Percentiles rank a stretch among this genome's conserved stretches.
Conservation (phyloP, 1,284 basidiomycete species). For the Cystobasidium sp. region DNA sequence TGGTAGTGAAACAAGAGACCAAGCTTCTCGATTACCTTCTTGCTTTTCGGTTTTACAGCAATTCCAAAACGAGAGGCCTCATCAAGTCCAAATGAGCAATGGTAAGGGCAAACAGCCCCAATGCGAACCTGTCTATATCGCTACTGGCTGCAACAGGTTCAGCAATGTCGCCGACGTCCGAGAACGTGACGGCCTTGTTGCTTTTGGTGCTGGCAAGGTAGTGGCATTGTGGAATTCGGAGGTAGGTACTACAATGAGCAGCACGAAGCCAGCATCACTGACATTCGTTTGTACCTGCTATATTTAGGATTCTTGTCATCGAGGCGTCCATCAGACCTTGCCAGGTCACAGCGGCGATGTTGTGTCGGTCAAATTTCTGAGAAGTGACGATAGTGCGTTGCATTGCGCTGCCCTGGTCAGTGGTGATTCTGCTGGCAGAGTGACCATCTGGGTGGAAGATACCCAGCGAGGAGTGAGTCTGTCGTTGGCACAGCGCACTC, state of each 20-base stretch:
- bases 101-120: slow-evolving; percentile 29
- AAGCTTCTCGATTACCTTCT: not conserved
- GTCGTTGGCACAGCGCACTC: not conserved
- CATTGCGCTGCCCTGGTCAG: slow-evolving; percentile 62
- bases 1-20: not conserved
- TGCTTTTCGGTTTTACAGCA: not conserved
- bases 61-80: no score
- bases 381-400: slow-evolving; percentile 38
- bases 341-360: slow-evolving; percentile 75
- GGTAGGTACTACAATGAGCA: slow-evolving; percentile 56
- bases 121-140: slow-evolving; percentile 65
- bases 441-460: slow-evolving; percentile 56
- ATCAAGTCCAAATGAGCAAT: slow-evolving; percentile 11
- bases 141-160: slow-evolving; percentile 77
- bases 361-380: slow-evolving; percentile 72
- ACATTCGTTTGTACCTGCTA: not conserved
- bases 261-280: not conserved
- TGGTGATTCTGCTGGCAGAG: slow-evolving; percentile 72
- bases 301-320: slow-evolving; percentile 61
- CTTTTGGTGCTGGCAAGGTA: slow-evolving; percentile 76
- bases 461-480: slow-evolving; percentile 9
- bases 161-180: slow-evolving; percentile 67
- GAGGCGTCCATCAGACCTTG: slow-evolving; percentile 70
- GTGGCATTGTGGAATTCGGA: slow-evolving; percentile 77
- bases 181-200: slow-evolving; percentile 65